Evolutionary conservation across 164 flowering plant species (phyloP), one percentile per base, ranked within the genome.

Genomic region (Macadamia tetraphylla): DNA sequence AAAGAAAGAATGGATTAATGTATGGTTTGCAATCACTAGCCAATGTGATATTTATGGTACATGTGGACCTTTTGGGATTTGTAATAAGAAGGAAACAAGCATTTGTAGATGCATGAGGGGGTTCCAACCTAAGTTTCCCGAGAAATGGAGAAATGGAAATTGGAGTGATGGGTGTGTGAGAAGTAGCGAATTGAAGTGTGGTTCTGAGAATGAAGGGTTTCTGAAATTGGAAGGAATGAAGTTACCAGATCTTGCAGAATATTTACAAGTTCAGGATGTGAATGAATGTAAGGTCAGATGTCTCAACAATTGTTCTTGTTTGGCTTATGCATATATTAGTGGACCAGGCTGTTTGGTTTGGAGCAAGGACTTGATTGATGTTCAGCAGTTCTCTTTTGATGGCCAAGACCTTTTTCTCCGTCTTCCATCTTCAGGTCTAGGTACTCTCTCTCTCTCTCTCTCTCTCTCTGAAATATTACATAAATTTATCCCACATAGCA

Each of bases 41-140:
- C 67, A 70, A 8, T 81, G 83, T 35, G 78, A 74, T 29, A 44
- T 60, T 43, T 79, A 77, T 67, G 79, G 76, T 1, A 57, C 12
- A 10, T 83, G 83, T 53, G 84, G 86, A 6, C 65, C 63, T 23
- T 76, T 63, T 64, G 83, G 80, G 32, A 58, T 14, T 40, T 83
- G 85, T 23, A 63, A 75, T 43, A 2, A 31, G 0, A 6, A 42
- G 0, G 51, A 67, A 0, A 29, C 44, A 31, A 67, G 77, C 3
- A 73, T 79, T 9, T 84, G 85, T 53, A 71, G 74, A 35, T 82
- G 85, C 64, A 48, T 77, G 62, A 60, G 31, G 65, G 87, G 86
- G 32, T 81, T 73, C n/a, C 67, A 23, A 43, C 80, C 83, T 2
- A 76, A 65, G 55, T 64, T 56, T 23, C 7, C 1, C 4, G 76